These are phyloP conservation scores for Dryas alaskensis DNA, from an alignment of 306 rosid species.

Conservation along the genomic window DNA sequence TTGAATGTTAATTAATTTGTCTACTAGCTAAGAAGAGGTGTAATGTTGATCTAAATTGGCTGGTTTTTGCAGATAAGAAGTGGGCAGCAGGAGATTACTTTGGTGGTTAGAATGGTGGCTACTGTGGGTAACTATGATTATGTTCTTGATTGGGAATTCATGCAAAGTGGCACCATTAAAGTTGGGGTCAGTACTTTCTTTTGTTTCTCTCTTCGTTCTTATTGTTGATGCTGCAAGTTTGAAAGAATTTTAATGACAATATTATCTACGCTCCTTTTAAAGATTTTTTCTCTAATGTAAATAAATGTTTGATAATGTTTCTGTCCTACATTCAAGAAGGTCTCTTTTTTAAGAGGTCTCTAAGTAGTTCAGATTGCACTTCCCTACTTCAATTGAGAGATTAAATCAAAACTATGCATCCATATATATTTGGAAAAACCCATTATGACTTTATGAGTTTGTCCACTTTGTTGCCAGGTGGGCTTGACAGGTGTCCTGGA, in stretches of 20 bases:
- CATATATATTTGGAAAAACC: too few species aligned
- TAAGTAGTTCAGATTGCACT: too few species aligned
- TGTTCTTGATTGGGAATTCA: slow-evolving; percentile 91
- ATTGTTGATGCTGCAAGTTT: not conserved
- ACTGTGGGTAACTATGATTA: slow-evolving; percentile 89
- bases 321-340: too few species aligned
- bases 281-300: too few species aligned
- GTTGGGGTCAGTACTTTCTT: slow-evolving; percentile 56
- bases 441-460: too few species aligned
- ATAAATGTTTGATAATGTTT: too few species aligned
- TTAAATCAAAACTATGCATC: too few species aligned
- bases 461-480: slow-evolving; percentile 40
- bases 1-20: not conserved
- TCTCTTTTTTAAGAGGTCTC: too few species aligned
- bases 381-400: too few species aligned
- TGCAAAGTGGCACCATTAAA: slow-evolving; percentile 64
- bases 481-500: slow-evolving; percentile 70
- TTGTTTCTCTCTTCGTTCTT: not conserved
- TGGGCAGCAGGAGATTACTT: slow-evolving; percentile 55
- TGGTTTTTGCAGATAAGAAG: slow-evolving; percentile 57
- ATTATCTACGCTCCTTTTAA: too few species aligned
- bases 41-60: not conserved
- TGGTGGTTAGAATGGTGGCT: slow-evolving; percentile 90
- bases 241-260: too few species aligned
- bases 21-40: not conserved